These are phyloP conservation scores for Thelephora ganbajun DNA, from an alignment of 768 basidiomycete genomes.

Conservation along the genomic window DNA sequence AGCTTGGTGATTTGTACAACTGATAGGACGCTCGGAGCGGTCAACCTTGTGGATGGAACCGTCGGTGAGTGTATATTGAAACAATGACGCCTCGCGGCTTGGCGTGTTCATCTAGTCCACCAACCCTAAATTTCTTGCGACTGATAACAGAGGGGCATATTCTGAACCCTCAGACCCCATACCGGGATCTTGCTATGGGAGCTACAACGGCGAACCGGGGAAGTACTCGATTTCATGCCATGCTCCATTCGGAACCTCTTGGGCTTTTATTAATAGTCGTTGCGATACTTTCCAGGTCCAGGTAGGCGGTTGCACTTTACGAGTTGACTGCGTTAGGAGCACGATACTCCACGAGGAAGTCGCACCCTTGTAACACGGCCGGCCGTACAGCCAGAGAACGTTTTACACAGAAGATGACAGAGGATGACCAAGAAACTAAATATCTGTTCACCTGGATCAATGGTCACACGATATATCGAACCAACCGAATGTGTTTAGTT, in stretches of 20 bases:
- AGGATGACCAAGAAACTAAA: conserved; percentile 20
- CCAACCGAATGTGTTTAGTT: conserved; percentile 29
- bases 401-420: conserved; percentile 14
- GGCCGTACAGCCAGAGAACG: conserved; percentile 34
- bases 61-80: conserved; percentile 37
- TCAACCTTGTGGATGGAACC: conserved; percentile 53
- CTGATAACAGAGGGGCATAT: conserved; percentile 66
- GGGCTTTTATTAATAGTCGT: conserved; percentile 34
- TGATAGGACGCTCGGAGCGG: conserved; percentile 42
- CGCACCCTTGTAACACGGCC: conserved; percentile 34
- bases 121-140: not conserved
- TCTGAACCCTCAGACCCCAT: conserved; percentile 61
- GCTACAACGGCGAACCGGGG: conserved; percentile 36
- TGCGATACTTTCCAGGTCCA: conserved; percentile 68
- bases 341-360: conserved; percentile 46
- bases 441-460: conserved; percentile 42
- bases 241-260: not conserved
- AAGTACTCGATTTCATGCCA: not conserved
- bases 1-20: conserved; percentile 59
- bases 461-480: conserved; percentile 38
- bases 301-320: conserved; percentile 52
- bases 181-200: conserved; percentile 43
- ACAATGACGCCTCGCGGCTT: too few relatives aligned
- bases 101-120: too few relatives aligned
- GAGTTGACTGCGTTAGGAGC: conserved; percentile 50